Evolutionary conservation across 2,329 filamentous ascomycete species (phyloP).

Genomic region (Aspergillus sp.): DNA sequence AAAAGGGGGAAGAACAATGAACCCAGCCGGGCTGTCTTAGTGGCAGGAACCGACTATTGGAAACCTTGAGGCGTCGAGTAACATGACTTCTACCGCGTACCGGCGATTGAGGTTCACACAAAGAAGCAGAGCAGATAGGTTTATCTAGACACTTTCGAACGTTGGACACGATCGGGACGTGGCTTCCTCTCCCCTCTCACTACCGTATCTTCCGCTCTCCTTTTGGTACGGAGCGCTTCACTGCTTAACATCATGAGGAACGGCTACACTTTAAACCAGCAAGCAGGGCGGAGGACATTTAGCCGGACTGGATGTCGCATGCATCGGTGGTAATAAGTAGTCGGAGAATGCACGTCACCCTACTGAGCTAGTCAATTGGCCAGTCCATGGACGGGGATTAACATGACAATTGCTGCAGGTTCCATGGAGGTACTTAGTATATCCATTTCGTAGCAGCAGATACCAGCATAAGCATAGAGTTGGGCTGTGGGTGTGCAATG

Average conservation of each 20-base stretch:
- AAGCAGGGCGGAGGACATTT: conserved; percentile 1
- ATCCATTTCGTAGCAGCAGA: not conserved
- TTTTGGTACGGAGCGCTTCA: too few species aligned
- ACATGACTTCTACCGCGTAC: not conserved
- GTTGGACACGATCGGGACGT: too few species aligned
- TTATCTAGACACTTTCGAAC: too few species aligned
- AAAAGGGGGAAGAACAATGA: conserved; percentile 9
- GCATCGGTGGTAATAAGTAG: not conserved
- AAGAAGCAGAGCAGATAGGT: not conserved
- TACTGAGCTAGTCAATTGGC: not conserved
- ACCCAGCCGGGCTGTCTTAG: not conserved
- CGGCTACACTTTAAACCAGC: not conserved
- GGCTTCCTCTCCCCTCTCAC: too few species aligned
- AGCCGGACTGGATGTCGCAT: not conserved
- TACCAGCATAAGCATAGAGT: not conserved
- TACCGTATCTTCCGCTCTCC: too few species aligned
- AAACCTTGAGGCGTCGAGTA: not conserved
- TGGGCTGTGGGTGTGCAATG: not conserved
- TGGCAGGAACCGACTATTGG: not conserved
- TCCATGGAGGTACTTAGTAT: too few species aligned
- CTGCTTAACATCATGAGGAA: not conserved
- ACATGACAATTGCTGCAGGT: not conserved
- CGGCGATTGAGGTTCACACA: not conserved
- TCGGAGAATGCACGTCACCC: conserved; percentile 2
- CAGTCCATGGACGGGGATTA: not conserved